These are phyloP conservation scores for Cairneyella variabilis DNA, from an alignment of 495 filamentous ascomycete genomes.

Conservation along the genomic window DNA sequence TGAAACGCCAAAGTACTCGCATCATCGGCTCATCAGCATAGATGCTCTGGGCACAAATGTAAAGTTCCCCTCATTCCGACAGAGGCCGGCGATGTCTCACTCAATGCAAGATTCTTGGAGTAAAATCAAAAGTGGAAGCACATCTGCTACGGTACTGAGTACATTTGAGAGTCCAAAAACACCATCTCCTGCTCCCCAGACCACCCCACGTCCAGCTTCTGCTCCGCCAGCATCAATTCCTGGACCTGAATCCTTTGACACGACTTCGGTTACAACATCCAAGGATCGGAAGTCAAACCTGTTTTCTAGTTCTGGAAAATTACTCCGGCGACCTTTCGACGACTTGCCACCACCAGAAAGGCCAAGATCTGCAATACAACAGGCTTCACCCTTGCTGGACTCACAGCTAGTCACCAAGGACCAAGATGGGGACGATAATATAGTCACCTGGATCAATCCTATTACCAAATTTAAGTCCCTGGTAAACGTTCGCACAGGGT, in stretches of 20 bases:
- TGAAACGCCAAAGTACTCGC: background rate
- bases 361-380: background rate
- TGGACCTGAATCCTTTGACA: background rate
- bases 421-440: slow-evolving; percentile 27
- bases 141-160: too few relatives aligned
- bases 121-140: slow-evolving; percentile 61
- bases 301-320: slow-evolving; percentile 8
- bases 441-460: slow-evolving; percentile 66
- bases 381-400: background rate
- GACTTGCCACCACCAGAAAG: background rate
- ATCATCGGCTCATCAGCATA: slow-evolving; percentile 4
- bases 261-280: background rate
- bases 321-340: slow-evolving; percentile 20
- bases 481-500: slow-evolving; percentile 61
- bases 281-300: too few relatives aligned
- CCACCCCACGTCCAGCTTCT: slow-evolving; percentile 6
- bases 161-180: too few relatives aligned
- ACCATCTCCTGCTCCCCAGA: background rate
- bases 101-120: slow-evolving; percentile 62
- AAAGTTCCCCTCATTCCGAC: slow-evolving; percentile 23
- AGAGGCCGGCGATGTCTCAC: slow-evolving; percentile 19
- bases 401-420: background rate
- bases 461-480: slow-evolving; percentile 52
- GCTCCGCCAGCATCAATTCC: slow-evolving; percentile 9
- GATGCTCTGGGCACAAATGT: slow-evolving; percentile 30